Evolutionary conservation across 208 protist genomes (phyloP), one percentile per base, ranked within the genome.

Genomic region (Novymonas esmeraldas): DNA sequence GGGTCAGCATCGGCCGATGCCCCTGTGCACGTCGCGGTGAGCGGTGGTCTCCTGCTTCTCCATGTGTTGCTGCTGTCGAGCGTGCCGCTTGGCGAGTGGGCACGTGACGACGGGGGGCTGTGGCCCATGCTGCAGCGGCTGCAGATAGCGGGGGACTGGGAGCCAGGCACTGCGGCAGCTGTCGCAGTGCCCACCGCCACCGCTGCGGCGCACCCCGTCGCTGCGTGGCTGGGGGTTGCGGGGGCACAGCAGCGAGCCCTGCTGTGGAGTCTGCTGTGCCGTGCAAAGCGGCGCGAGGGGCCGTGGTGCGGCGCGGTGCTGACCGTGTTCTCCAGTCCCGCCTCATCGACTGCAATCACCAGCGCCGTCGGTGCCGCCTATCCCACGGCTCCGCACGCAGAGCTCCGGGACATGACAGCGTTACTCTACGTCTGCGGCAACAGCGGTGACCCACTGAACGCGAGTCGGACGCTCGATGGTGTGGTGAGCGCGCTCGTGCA

Each of bases 351-450:
- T 0, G 33, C 44, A 5, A 29, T 63, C 11, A 51, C 34, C 54
- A 22, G 18, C 1, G 58, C 54, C 16, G 44, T 65, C 16, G 48
- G 2, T 16, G 38, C 61, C 33, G 14, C 51, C 36, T 46, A 49
- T 28, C 13, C 24, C 3, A 6, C n/a, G 14, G 61, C 51, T 11
- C 22, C 60, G 4, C 22, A 11, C 16, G 16, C 70, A 16, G 61
- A 69, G 45, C 41, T 75, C 41, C 36, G 24, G 0, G 52, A n/a
- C 45, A 45, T 63, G 0, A 34, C 58, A 61, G 16, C 24, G 26
- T 28, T 69, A n/a, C 62, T 75, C 34, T 75, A 75, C 38, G 61
- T 36, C 39, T 75, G 70, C 38, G 55, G 70, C 46, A 68, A 75
- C 70, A 69, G 42, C 41, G 70, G 61, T 31, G 50, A 69, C 62